phyloP scores from a whole-genome alignment of 2,329 filamentous ascomycete genomes.

The Helotiales sp. region DNA sequence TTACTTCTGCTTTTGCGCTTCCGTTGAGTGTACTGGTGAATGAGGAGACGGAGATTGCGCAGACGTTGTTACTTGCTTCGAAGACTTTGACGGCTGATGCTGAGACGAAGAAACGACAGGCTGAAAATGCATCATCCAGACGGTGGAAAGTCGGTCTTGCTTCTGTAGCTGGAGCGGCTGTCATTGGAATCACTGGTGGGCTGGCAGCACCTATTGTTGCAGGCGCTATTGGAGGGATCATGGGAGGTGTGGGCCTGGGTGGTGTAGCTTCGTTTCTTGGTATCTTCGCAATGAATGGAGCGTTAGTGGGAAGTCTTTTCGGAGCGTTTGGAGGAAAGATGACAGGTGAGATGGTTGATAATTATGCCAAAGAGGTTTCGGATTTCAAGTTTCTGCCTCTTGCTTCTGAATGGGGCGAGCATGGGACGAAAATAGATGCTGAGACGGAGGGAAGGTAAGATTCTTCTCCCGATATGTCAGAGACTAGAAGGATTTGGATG shows the following conservation, averaged over 20 bases:
- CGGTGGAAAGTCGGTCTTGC: conserved; percentile 91
- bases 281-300: conserved; percentile 82
- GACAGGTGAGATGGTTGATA: conserved; percentile 83
- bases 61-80: conserved; percentile 71
- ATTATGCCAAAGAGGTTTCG: conserved; percentile 84
- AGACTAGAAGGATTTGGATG: not conserved
- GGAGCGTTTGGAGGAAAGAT: conserved; percentile 85
- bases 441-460: conserved; percentile 42
- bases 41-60: conserved; percentile 78
- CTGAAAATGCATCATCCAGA: conserved; percentile 69
- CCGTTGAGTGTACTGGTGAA: conserved; percentile 64
- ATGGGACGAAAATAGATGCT: conserved; percentile 34
- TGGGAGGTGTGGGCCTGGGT: conserved; percentile 84
- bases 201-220: conserved; percentile 89
- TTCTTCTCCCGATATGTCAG: not conserved
- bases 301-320: conserved; percentile 85
- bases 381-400: conserved; percentile 82
- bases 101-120: conserved; percentile 72
- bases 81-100: conserved; percentile 74
- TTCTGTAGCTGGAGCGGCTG: conserved; percentile 81
- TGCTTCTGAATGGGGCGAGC: conserved; percentile 46
- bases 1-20: conserved; percentile 70
- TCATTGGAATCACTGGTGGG: conserved; percentile 91
- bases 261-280: conserved; percentile 86
- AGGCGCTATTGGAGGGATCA: conserved; percentile 80